These are phyloP conservation scores for Candida vaughaniae DNA, from an alignment of 805 yeast species.

Conservation along the genomic window DNA sequence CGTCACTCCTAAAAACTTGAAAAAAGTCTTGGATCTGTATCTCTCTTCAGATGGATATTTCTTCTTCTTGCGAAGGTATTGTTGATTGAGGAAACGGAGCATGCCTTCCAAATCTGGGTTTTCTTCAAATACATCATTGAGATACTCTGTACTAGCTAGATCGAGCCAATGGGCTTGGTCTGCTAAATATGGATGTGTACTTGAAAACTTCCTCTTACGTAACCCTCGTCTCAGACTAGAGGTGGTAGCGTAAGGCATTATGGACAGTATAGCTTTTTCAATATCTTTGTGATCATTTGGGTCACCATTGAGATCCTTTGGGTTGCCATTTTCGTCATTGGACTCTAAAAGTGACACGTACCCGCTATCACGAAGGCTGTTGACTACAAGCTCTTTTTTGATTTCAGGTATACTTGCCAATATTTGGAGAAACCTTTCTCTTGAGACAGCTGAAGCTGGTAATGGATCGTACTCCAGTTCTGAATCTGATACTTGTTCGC, in stretches of 20 bases:
- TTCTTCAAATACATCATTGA: slow-evolving; percentile 39
- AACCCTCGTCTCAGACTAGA: slow-evolving; percentile 11
- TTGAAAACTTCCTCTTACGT: slow-evolving; percentile 41
- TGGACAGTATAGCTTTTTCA: slow-evolving; percentile 10
- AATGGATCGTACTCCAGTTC: slow-evolving; percentile 22
- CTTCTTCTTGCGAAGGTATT: slow-evolving; percentile 29
- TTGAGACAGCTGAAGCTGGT: slow-evolving; percentile 7
- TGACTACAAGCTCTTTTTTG: too few species aligned
- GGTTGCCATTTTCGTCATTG: too few species aligned
- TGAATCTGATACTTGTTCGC: slow-evolving; percentile 27
- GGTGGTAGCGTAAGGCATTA: slow-evolving; percentile 8
- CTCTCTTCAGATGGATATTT: slow-evolving; percentile 40
- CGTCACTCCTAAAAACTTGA: slow-evolving; percentile 29
- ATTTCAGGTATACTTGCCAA: too few species aligned
- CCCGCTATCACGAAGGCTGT: too few species aligned
- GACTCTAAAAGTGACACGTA: too few species aligned
- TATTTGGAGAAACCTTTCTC: slow-evolving; percentile 2
- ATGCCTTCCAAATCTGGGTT: slow-evolving; percentile 32
- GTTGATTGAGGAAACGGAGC: slow-evolving; percentile 33
- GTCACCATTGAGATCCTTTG: background rate
- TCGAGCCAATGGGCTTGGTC: slow-evolving; percentile 47
- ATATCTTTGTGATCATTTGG: slow-evolving; percentile 9
- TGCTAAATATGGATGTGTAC: slow-evolving; percentile 44
- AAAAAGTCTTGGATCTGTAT: slow-evolving; percentile 37
- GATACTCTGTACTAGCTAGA: slow-evolving; percentile 30